Evolutionary conservation across 371 early-diverging fungal genomes (phyloP).

Genomic region (Dichotomocladium elegans): DNA sequence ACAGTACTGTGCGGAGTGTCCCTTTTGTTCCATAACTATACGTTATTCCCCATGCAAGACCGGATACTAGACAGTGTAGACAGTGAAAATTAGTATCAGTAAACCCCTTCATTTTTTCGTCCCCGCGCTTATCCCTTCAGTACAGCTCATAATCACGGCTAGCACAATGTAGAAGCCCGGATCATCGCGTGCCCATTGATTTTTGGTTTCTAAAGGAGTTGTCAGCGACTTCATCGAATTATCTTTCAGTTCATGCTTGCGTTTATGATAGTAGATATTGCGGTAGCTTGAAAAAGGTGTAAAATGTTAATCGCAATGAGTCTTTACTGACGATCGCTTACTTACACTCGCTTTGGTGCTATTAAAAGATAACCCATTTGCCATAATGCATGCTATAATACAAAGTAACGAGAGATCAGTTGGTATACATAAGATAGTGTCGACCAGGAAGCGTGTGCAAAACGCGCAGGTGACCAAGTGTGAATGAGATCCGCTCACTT

Average conservation of each 20-base stretch:
- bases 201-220: slow-evolving; percentile 80
- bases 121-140: slow-evolving; percentile 35
- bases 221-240: no score
- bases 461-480: no score
- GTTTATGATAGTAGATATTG: slow-evolving; percentile 91
- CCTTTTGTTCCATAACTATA: slow-evolving; percentile 57
- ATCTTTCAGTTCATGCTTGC: slow-evolving; percentile 35
- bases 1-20: slow-evolving; percentile 57
- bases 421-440: neutral
- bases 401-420: no score
- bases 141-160: slow-evolving; percentile 43
- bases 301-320: neutral
- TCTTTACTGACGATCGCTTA: neutral
- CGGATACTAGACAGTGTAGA: slow-evolving; percentile 46
- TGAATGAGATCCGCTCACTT: no score
- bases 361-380: slow-evolving; percentile 87
- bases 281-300: slow-evolving; percentile 62
- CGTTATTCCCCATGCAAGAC: slow-evolving; percentile 69
- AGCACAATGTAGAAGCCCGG: slow-evolving; percentile 83
- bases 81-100: neutral
- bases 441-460: no score
- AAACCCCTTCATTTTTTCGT: neutral
- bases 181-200: slow-evolving; percentile 93
- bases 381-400: slow-evolving; percentile 78
- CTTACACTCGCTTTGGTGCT: slow-evolving; percentile 84